These are phyloP conservation scores for Isatis tinctoria DNA, from an alignment of 345 rosid species.

Conservation along the genomic window DNA sequence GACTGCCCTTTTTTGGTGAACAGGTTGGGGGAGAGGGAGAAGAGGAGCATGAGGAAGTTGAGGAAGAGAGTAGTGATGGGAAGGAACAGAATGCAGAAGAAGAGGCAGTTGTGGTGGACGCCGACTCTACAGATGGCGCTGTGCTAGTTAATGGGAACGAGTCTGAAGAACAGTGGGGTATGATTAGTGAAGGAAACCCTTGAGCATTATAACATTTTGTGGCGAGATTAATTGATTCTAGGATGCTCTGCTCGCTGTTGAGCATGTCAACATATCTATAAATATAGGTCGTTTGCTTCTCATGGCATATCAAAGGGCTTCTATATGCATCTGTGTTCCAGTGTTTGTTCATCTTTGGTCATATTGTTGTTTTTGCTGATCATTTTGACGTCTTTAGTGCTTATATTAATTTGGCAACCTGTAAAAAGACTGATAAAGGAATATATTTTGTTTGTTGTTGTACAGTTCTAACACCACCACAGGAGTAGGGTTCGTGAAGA, in stretches of 20 bases:
- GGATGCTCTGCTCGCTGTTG: constrained; percentile 13
- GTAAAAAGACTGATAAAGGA: background rate
- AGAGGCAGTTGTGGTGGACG: constrained; percentile 86
- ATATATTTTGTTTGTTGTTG: background rate
- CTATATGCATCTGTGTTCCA: background rate
- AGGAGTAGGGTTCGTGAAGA: constrained; percentile 21
- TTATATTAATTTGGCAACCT: background rate
- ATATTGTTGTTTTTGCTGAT: background rate
- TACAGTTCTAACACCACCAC: constrained; percentile 30
- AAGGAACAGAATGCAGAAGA: constrained; percentile 73
- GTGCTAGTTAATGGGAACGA: constrained; percentile 86
- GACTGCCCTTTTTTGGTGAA: background rate
- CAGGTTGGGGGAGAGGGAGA: constrained; percentile 25
- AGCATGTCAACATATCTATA: background rate
- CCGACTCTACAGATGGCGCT: constrained; percentile 81
- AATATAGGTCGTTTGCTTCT: background rate
- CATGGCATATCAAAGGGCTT: background rate
- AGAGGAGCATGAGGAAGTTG: constrained; percentile 40
- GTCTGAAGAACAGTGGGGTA: constrained; percentile 97
- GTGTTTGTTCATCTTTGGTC: background rate
- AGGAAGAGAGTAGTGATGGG: constrained; percentile 56
- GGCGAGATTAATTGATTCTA: constrained; percentile 78
- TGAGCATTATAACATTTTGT: constrained; percentile 67
- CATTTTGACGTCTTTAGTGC: background rate
- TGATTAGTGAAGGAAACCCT: constrained; percentile 77